These are phyloP conservation scores for Suhomyces sp. DNA, from an alignment of 805 yeast genomes.

Conservation along the genomic window DNA sequence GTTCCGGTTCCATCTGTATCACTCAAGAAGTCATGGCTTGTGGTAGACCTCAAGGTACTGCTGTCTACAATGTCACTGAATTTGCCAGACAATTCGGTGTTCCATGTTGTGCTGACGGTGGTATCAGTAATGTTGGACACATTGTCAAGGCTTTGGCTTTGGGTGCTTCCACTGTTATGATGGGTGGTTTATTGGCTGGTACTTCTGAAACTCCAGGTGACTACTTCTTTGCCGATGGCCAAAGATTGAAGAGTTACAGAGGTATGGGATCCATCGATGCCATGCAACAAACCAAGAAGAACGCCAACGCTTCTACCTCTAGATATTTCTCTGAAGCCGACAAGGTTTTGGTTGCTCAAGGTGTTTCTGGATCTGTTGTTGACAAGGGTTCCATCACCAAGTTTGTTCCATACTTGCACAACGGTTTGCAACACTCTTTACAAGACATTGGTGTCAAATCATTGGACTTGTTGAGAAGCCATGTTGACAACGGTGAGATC, in stretches of 20 bases:
- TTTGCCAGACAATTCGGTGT: slow-evolving; percentile 95
- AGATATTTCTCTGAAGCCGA: slow-evolving; percentile 97
- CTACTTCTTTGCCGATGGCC: slow-evolving; percentile 96
- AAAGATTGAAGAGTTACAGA: slow-evolving; percentile 94
- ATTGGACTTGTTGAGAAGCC: slow-evolving; percentile 56
- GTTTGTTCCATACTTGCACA: slow-evolving; percentile 89
- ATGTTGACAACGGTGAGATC: slow-evolving; percentile 64
- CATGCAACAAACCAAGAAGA: slow-evolving; percentile 84
- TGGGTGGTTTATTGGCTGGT: slow-evolving; percentile 99
- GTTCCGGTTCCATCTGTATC: slow-evolving; percentile 98
- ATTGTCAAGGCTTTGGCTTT: slow-evolving; percentile 93
- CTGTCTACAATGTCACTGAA: slow-evolving; percentile 90
- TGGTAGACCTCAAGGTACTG: slow-evolving; percentile 99
- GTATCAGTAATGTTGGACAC: slow-evolving; percentile 98
- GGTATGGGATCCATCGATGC: slow-evolving; percentile 99
- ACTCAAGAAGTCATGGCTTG: slow-evolving; percentile 99
- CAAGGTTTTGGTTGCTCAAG: slow-evolving; percentile 96
- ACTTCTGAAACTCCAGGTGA: slow-evolving; percentile 98
- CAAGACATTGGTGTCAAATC: slow-evolving; percentile 93
- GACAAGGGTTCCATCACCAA: slow-evolving; percentile 95
- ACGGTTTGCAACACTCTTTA: slow-evolving; percentile 97
- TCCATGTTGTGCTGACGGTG: slow-evolving; percentile 99
- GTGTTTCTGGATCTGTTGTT: slow-evolving; percentile 95
- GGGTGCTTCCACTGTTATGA: slow-evolving; percentile 97
- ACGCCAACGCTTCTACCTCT: slow-evolving; percentile 96